These are phyloP conservation scores for Excoecaria cochinchinensis DNA, from an alignment of 345 rosid species.

Conservation along the genomic window DNA sequence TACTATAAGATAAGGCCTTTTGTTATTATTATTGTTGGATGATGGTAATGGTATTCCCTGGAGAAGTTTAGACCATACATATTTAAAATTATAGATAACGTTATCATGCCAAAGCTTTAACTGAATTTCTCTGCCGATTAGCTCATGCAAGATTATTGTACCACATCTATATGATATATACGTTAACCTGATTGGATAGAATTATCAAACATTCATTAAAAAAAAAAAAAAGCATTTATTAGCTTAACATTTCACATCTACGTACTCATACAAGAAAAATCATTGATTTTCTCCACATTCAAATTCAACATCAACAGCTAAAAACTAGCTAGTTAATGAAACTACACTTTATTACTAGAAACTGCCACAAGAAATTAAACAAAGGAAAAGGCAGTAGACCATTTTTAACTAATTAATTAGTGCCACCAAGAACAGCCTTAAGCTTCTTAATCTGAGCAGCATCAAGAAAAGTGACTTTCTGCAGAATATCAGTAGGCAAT, in stretches of 20 bases:
- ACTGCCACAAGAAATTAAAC: not conserved
- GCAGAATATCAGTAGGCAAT: conserved; percentile 59
- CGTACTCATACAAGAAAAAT: not conserved
- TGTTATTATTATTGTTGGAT: too few species aligned
- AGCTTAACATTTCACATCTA: not conserved
- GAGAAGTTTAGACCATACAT: not conserved
- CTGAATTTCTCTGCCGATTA: not conserved
- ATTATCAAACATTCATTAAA: not conserved
- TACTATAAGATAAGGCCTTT: too few species aligned
- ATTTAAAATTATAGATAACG: not conserved
- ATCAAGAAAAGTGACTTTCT: conserved; percentile 58
- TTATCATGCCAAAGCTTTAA: not conserved
- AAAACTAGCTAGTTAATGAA: not conserved
- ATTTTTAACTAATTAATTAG: conserved; percentile 28
- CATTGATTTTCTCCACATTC: not conserved
- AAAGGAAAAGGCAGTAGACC: not conserved
- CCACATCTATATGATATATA: too few species aligned
- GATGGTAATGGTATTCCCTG: not conserved
- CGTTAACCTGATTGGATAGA: too few species aligned
- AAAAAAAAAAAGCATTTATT: not conserved
- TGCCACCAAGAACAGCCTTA: conserved; percentile 86
- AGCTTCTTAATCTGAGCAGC: conserved; percentile 74
- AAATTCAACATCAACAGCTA: not conserved
- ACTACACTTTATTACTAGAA: not conserved
- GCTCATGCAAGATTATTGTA: too few species aligned